A percentile compares a stretch with the other conserved stretches of the same genome.
phyloP scores from a whole-genome alignment of 192 early-diverging fungal genomes.

The Irineochytrium annulatum region DNA sequence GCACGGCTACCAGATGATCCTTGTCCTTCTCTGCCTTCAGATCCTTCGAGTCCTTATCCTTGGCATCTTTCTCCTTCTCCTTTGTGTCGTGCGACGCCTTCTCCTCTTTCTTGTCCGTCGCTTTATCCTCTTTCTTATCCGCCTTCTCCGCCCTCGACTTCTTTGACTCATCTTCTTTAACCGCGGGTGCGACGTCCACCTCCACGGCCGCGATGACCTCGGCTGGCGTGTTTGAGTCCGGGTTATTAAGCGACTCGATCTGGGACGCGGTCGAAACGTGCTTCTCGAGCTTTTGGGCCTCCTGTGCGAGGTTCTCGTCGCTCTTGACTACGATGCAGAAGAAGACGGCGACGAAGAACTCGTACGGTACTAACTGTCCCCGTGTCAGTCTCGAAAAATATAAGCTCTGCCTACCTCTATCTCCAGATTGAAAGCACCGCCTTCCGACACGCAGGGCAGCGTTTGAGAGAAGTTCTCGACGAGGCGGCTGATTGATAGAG shows the following conservation, averaged over 20 bases:
- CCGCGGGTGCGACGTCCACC: not conserved
- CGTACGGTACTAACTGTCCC: conserved; percentile 37
- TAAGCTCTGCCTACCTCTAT: conserved; percentile 33
- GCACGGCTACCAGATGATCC: not conserved
- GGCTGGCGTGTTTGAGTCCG: not conserved
- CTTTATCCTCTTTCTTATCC: conserved; percentile 9
- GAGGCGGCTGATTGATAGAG: conserved; percentile 29
- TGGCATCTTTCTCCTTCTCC: conserved; percentile 5
- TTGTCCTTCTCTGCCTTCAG: not conserved
- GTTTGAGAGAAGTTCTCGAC: conserved; percentile 27
- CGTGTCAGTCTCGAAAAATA: not conserved
- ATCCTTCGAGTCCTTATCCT: conserved; percentile 5
- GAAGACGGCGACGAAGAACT: conserved; percentile 29
- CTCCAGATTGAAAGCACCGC: conserved; percentile 42
- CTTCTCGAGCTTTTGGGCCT: conserved; percentile 3
- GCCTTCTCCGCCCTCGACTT: not conserved
- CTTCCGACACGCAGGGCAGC: conserved; percentile 23
- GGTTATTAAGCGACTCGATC: not conserved
- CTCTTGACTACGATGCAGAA: conserved; percentile 21
- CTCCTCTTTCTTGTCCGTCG: conserved; percentile 17
- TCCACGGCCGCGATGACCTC: not conserved
- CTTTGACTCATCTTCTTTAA: not conserved
- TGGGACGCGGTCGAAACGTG: not conserved
- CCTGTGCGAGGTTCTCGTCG: conserved; percentile 1
- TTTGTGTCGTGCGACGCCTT: not conserved